A percentile compares a stretch with the other conserved stretches of the same genome.
phyloP scores from a whole-genome alignment of 257 asterid species.

The Voacanga thouarsii region DNA sequence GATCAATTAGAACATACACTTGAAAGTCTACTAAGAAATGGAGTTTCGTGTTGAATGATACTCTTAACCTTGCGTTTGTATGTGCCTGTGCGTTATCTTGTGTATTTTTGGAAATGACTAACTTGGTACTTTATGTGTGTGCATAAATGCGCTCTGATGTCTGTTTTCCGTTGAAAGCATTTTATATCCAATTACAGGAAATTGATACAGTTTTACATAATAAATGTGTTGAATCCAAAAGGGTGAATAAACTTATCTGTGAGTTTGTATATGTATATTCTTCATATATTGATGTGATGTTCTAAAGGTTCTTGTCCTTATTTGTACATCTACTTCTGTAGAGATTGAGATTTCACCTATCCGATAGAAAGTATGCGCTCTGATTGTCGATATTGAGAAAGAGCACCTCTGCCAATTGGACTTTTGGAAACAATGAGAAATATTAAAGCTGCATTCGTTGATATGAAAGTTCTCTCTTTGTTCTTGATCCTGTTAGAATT shows the following conservation, averaged over 20 bases:
- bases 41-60: no score
- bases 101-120: no score
- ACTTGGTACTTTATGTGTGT: background rate
- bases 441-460: background rate
- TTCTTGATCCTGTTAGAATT: background rate
- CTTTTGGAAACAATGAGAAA: background rate
- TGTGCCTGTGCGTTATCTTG: background rate
- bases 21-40: background rate
- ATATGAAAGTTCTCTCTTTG: background rate
- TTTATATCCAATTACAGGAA: background rate
- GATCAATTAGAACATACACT: background rate
- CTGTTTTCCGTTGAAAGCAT: background rate
- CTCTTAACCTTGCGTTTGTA: no score
- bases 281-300: background rate
- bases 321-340: background rate
- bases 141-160: background rate
- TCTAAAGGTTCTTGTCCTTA: background rate
- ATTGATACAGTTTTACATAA: background rate
- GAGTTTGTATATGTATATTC: background rate
- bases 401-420: background rate
- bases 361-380: background rate
- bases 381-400: background rate
- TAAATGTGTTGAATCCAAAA: background rate
- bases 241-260: no score
- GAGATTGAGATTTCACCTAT: background rate